Conservation (phyloP, 1,284 basidiomycete species). For the Cryptococcus hybrid region DNA sequence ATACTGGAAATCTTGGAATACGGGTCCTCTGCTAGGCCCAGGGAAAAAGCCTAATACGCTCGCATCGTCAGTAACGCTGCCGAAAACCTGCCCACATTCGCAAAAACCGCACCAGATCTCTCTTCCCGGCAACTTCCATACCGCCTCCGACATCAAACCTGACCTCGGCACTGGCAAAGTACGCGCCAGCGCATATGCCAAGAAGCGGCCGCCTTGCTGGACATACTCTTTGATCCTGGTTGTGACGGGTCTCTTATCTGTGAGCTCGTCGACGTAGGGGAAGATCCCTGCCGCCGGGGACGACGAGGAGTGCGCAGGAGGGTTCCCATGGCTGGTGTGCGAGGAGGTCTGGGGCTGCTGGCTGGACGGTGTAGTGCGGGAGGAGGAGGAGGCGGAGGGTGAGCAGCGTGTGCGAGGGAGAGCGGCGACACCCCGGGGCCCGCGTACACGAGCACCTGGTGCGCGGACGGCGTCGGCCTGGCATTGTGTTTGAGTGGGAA, state of each 20-base stretch:
- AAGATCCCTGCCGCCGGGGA: slow-evolving; percentile 63
- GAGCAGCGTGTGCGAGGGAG: slow-evolving; percentile 59
- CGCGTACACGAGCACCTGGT: slow-evolving; percentile 72
- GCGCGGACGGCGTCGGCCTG: slow-evolving; percentile 25
- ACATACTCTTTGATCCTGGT: slow-evolving; percentile 63
- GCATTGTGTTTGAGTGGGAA: too few relatives aligned
- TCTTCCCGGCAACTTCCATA: slow-evolving; percentile 54
- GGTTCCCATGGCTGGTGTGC: slow-evolving; percentile 69
- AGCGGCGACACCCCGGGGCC: slow-evolving; percentile 65
- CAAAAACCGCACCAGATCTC: slow-evolving; percentile 52
- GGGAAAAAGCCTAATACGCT: slow-evolving; percentile 54
- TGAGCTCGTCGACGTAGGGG: slow-evolving; percentile 56
- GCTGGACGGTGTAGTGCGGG: slow-evolving; percentile 74
- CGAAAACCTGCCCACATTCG: too few relatives aligned
- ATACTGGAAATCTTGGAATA: slow-evolving; percentile 59
- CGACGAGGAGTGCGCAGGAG: slow-evolving; percentile 71
- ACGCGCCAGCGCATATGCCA: slow-evolving; percentile 65
- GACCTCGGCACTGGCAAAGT: slow-evolving; percentile 54
- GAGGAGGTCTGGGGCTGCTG: slow-evolving; percentile 60
- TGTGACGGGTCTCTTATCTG: slow-evolving; percentile 46
- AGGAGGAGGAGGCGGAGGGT: slow-evolving; percentile 62
- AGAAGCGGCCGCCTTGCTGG: slow-evolving; percentile 64
- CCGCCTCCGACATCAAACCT: slow-evolving; percentile 55
- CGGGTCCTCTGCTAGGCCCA: slow-evolving; percentile 56
- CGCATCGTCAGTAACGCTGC: too few relatives aligned